These are phyloP conservation scores for Bromus sterilis DNA, from an alignment of 176 grass and related monocot species.

Conservation along the genomic window DNA sequence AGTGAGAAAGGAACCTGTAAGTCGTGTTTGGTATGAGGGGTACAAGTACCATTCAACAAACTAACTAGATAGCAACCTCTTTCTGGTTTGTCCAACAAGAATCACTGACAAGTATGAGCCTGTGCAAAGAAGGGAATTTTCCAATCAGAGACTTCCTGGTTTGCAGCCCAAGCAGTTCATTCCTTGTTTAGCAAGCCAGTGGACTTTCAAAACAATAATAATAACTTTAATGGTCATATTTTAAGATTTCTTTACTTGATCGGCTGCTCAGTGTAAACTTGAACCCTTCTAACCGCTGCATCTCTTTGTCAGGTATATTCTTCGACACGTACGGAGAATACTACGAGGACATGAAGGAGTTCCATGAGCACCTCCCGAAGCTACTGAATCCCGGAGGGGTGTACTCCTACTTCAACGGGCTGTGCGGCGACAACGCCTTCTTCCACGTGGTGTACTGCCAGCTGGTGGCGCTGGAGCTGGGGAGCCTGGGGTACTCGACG, in stretches of 20 bases:
- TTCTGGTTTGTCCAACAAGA: slow-evolving; percentile 2
- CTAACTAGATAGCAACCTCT: neutral
- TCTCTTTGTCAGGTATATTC: slow-evolving; percentile 54
- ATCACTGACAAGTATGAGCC: neutral
- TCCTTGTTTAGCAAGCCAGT: neutral
- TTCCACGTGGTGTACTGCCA: slow-evolving; percentile 88
- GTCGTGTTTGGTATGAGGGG: neutral
- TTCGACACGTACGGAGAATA: slow-evolving; percentile 94
- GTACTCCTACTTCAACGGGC: slow-evolving; percentile 93
- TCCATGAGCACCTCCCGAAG: slow-evolving; percentile 72
- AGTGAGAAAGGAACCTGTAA: neutral
- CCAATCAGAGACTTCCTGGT: neutral
- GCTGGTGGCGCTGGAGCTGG: slow-evolving; percentile 63
- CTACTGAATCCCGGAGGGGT: slow-evolving; percentile 69
- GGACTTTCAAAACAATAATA: neutral
- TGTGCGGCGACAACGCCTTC: slow-evolving; percentile 91
- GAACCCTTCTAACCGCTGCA: neutral
- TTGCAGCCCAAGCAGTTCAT: neutral
- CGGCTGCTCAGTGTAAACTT: neutral
- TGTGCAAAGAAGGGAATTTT: neutral
- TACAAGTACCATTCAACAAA: neutral
- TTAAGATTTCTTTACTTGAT: neutral
- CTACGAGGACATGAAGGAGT: slow-evolving; percentile 82
- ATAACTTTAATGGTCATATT: neutral
- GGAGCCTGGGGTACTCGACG: slow-evolving; percentile 62